Evolutionary conservation across 306 rosid genomes (phyloP).

Genomic region (Quillaja saponaria): DNA sequence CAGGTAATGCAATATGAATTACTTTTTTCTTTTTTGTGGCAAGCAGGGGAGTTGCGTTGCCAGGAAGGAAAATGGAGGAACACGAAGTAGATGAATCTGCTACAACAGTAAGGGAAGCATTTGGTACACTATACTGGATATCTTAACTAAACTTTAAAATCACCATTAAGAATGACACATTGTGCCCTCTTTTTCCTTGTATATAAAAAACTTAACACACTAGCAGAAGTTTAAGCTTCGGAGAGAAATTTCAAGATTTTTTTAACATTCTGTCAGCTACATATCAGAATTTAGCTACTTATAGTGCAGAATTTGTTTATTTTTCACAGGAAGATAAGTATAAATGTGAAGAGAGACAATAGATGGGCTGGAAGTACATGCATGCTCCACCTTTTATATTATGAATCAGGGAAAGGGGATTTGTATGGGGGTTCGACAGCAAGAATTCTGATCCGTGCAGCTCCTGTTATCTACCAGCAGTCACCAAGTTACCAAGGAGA

Average conservation of each 20-base stretch:
- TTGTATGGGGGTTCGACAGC: constrained; percentile 43
- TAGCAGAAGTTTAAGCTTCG: too few species aligned
- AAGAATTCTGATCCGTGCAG: constrained; percentile 36
- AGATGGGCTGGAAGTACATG: constrained; percentile 40
- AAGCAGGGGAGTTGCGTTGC: constrained; percentile 46
- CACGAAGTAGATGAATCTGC: constrained; percentile 38
- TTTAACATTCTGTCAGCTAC: too few species aligned
- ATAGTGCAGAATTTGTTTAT: neutral
- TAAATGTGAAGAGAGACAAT: constrained; percentile 38
- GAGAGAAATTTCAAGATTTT: too few species aligned
- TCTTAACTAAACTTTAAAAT: too few species aligned
- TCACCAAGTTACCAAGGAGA: constrained; percentile 21
- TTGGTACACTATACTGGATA: too few species aligned
- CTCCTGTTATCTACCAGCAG: constrained; percentile 33
- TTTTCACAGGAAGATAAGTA: constrained; percentile 32
- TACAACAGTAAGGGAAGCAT: constrained; percentile 42
- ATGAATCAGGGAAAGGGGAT: constrained; percentile 17
- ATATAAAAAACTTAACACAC: too few species aligned
- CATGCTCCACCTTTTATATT: constrained; percentile 33
- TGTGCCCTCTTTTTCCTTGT: too few species aligned
- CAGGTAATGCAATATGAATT: constrained; percentile 25
- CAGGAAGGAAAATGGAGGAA: constrained; percentile 46
- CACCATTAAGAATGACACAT: too few species aligned
- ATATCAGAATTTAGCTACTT: neutral
- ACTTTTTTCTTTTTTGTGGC: neutral